Conservation (phyloP, 2,329 filamentous ascomycete genomes). For the Paecilomyces sp. region DNA sequence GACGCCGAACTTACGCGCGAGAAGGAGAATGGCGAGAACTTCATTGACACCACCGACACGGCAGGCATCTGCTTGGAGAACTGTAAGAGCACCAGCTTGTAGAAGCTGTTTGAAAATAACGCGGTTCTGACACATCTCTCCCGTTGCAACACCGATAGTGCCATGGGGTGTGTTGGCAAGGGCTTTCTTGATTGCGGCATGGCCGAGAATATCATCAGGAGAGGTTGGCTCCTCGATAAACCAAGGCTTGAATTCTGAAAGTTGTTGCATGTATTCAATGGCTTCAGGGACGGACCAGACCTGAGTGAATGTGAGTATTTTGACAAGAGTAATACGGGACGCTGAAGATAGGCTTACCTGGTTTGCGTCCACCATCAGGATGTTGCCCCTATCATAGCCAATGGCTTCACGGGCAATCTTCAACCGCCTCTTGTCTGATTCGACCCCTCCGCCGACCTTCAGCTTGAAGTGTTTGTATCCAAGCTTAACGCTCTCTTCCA, state of each 20-base stretch:
- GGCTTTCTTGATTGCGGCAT: constrained; percentile 76
- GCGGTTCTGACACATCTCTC: constrained; percentile 93
- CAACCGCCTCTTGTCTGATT: constrained; percentile 64
- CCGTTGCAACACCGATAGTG: constrained; percentile 79
- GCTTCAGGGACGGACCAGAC: constrained; percentile 87
- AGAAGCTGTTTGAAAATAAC: constrained; percentile 92
- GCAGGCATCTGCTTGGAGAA: constrained; percentile 87
- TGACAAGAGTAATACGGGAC: background rate
- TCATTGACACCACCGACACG: constrained; percentile 87
- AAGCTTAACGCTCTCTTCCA: constrained; percentile 65
- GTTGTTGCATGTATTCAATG: constrained; percentile 75
- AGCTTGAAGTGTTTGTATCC: constrained; percentile 87
- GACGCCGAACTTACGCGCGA: constrained; percentile 62
- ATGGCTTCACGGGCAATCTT: constrained; percentile 71
- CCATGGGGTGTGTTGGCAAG: constrained; percentile 47
- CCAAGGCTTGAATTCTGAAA: constrained; percentile 72
- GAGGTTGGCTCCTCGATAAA: constrained; percentile 94
- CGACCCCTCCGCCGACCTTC: constrained; percentile 72
- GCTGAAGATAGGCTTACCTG: constrained; percentile 46
- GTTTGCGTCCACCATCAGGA: constrained; percentile 90
- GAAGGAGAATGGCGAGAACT: constrained; percentile 79
- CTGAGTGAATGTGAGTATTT: constrained; percentile 16
- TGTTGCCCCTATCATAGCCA: constrained; percentile 73
- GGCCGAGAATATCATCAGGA: constrained; percentile 82
- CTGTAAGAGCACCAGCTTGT: constrained; percentile 70